phyloP scores from a whole-genome alignment of 345 rosid species.

The Salix exigua region DNA sequence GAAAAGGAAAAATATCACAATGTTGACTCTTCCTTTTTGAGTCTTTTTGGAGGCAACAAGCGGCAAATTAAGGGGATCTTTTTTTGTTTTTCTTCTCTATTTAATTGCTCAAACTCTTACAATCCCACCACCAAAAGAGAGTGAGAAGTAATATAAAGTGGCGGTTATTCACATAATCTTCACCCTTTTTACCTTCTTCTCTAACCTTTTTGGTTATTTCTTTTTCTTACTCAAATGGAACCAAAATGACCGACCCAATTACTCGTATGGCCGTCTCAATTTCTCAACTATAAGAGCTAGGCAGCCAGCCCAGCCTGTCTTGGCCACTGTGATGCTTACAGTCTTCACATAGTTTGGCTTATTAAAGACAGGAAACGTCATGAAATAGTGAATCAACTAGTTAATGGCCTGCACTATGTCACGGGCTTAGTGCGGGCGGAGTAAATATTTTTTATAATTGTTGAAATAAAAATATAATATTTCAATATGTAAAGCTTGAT shows the following conservation, averaged over 20 bases:
- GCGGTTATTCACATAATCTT: not conserved
- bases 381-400: not conserved
- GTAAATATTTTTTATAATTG: too few species aligned
- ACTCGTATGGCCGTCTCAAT: not conserved
- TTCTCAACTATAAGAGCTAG: not conserved
- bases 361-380: constrained; percentile 10
- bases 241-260: constrained; percentile 4
- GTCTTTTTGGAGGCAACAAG: constrained; percentile 2
- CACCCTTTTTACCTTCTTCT: not conserved
- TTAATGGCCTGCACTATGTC: too few species aligned
- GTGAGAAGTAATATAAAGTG: not conserved
- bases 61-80: constrained; percentile 19
- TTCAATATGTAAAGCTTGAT: too few species aligned
- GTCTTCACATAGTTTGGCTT: not conserved
- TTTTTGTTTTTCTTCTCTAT: not conserved
- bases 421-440: too few species aligned
- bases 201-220: not conserved
- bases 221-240: not conserved
- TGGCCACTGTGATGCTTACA: not conserved
- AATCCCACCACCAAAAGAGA: not conserved
- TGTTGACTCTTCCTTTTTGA: constrained; percentile 27
- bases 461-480: too few species aligned
- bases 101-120: not conserved
- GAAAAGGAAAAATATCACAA: not conserved
- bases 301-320: constrained; percentile 6